phyloP scores from a whole-genome alignment of 78 protist species.

The Protostelium mycophagum region DNA sequence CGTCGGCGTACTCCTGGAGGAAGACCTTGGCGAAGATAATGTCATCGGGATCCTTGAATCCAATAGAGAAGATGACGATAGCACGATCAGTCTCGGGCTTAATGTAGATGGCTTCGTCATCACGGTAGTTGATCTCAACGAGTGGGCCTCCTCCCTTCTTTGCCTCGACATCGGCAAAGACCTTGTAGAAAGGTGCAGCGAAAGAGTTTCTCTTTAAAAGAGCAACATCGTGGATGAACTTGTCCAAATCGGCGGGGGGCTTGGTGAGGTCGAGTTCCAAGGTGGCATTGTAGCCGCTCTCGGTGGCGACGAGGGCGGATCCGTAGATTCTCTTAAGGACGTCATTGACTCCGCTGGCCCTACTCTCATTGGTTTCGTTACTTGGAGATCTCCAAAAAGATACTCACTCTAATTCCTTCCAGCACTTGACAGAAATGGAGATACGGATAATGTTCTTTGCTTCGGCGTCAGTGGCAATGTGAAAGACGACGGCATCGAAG shows the following conservation, averaged over 20 bases:
- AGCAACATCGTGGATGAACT: constrained; percentile 37
- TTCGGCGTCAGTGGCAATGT: constrained; percentile 28
- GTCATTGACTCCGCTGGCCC: constrained; percentile 19
- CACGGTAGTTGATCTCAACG: constrained; percentile 52
- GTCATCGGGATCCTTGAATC: constrained; percentile 76
- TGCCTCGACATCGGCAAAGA: constrained; percentile 38
- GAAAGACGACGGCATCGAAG: constrained; percentile 74
- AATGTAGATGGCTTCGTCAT: constrained; percentile 54
- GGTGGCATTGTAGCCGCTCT: constrained; percentile 54
- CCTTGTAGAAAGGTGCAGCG: constrained; percentile 76
- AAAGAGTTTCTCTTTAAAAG: constrained; percentile 64
- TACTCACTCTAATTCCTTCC: neutral
- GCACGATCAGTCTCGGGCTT: constrained; percentile 67
- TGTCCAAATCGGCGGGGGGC: constrained; percentile 41
- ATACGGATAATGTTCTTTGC: constrained; percentile 10
- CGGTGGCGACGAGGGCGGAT: constrained; percentile 35
- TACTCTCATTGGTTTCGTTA: neutral
- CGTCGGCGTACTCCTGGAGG: constrained; percentile 65
- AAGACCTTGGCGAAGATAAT: constrained; percentile 69
- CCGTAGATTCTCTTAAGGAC: constrained; percentile 57
- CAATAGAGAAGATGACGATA: constrained; percentile 65
- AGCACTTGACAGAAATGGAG: constrained; percentile 27
- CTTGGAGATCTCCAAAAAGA: neutral
- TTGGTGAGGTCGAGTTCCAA: constrained; percentile 13
- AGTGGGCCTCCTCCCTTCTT: constrained; percentile 21